Evolutionary conservation across 2,329 filamentous ascomycete species (phyloP), one percentile per base, ranked within the genome.

Genomic region (Balansia obtecta): DNA sequence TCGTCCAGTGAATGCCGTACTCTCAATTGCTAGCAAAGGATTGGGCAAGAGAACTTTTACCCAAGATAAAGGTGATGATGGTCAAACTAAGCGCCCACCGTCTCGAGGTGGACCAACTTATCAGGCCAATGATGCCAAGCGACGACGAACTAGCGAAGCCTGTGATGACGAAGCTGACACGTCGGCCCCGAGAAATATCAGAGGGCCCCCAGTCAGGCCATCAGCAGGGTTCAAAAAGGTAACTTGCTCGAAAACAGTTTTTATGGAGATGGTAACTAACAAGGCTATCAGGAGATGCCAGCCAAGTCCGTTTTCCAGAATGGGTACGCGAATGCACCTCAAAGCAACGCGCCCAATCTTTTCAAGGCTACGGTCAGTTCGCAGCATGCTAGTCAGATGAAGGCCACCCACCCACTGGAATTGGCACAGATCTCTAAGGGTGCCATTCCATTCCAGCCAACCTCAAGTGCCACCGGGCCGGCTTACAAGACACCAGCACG

Each of bases 391-490:
- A 74, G 77, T 56, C 79, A 85, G 38, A 67, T 71, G 48, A 83
- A 85, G 63, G 69, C 76, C 3, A 75, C 72, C 1, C 83, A 89
- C 59, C 85, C 86, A 2, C 72, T 89, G 61, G 88, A 93, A 58
- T 89, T 91, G 80, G 80, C 85, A n/a, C 86, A 91, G 62, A 83
- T 91, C 53, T 86, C 88, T 8, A 95, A 86, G 67, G 86, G 82
- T n/a, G 82, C 85, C 30, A 96, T 96, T 57, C 86, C 88, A 2
- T 96, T 96, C 62, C 88, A 88, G 7, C 79, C 90, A 18, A 81
- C 80, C 53, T 71, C 76, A 9, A 83, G 77, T 57, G 71, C 76
- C 9, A 69, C 71, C 32, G 76, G 65, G 15, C 66, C 67, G 45
- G 69, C 74, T n/a, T 78, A 80, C 69, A 89, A 89, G 71, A 86